Evolutionary conservation across 495 filamentous ascomycete species (phyloP).

Genomic region (Hypoxylon cercidicola): DNA sequence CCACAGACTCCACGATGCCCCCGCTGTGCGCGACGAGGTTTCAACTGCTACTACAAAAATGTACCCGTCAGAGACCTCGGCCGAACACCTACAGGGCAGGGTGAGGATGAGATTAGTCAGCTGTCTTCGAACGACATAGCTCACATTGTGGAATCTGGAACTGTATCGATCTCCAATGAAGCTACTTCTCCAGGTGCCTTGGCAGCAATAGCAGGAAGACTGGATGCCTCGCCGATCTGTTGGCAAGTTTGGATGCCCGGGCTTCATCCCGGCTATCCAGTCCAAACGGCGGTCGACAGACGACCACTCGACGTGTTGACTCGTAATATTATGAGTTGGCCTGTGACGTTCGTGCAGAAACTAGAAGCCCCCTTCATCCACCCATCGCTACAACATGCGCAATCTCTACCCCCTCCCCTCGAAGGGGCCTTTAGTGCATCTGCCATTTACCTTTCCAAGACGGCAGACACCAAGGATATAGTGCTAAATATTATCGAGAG

Average conservation of each 20-base stretch:
- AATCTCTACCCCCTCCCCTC: neutral
- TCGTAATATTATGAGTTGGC: neutral
- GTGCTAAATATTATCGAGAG: neutral
- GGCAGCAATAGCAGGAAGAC: neutral
- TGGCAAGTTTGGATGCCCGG: neutral
- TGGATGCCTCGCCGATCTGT: neutral
- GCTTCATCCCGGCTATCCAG: neutral
- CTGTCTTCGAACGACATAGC: neutral
- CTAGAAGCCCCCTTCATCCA: slow-evolving; percentile 6
- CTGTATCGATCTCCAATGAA: neutral
- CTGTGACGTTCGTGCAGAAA: neutral
- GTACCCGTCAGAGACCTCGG: neutral
- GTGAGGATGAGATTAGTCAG: neutral
- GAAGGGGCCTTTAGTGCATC: neutral
- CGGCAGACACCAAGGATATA: neutral
- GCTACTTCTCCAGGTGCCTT: neutral
- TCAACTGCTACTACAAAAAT: slow-evolving; percentile 3
- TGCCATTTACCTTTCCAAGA: neutral
- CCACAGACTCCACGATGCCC: neutral
- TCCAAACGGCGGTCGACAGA: neutral
- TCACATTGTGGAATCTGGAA: neutral
- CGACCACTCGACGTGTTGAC: neutral
- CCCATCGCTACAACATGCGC: neutral
- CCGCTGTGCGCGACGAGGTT: neutral
- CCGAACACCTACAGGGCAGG: neutral